phyloP scores from a whole-genome alignment of 768 basidiomycete species.

The Naematelia aurantialba region DNA sequence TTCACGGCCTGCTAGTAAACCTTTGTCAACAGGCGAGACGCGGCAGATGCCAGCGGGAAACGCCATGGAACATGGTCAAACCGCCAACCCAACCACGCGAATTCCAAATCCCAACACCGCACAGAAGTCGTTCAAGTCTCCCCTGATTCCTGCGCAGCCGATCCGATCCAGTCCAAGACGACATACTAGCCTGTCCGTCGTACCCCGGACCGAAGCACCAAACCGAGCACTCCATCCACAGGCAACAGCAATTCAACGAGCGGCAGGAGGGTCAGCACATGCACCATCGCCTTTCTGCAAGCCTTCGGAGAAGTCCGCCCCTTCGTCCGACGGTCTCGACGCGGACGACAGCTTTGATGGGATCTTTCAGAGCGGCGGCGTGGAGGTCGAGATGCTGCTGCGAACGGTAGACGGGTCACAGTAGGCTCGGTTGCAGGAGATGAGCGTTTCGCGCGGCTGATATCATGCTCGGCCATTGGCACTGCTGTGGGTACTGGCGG shows the following conservation, averaged over 20 bases:
- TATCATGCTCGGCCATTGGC: too few relatives aligned
- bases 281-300: too few relatives aligned
- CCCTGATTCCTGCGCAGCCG: background rate
- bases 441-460: too few relatives aligned
- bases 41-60: background rate
- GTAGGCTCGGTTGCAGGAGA: background rate
- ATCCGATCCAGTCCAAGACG: constrained; percentile 15
- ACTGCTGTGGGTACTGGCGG: too few relatives aligned
- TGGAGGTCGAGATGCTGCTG: constrained; percentile 23
- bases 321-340: background rate
- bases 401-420: constrained; percentile 17
- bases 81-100: background rate
- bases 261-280: too few relatives aligned
- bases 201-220: too few relatives aligned
- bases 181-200: background rate
- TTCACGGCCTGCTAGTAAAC: background rate
- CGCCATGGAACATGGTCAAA: background rate
- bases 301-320: background rate
- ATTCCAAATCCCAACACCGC: background rate
- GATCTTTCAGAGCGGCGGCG: constrained; percentile 24
- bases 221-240: too few relatives aligned
- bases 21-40: background rate
- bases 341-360: constrained; percentile 19
- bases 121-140: background rate
- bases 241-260: too few relatives aligned